Percentiles rank a stretch among this genome's conserved stretches.
phyloP scores from a whole-genome alignment of 1,284 basidiomycete species.

The Puccinia hordei region DNA sequence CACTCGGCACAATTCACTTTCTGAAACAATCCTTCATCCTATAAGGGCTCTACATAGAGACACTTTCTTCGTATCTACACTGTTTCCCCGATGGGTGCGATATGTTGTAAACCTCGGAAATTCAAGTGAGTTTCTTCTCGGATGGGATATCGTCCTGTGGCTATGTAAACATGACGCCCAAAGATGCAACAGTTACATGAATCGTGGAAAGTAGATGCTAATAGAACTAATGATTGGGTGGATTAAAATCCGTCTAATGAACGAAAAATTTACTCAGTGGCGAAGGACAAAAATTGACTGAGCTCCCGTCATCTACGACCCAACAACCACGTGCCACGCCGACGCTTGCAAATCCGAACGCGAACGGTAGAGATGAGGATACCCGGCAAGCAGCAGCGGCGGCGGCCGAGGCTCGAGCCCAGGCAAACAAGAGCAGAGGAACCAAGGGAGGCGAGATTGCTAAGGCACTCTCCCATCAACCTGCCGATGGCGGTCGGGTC shows the following conservation, averaged over 20 bases:
- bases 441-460: conserved; percentile 32
- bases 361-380: background rate
- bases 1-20: no score
- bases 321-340: background rate
- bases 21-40: background rate
- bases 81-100: background rate
- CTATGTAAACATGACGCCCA: background rate
- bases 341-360: background rate
- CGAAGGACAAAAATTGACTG: conserved; percentile 23
- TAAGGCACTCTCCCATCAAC: conserved; percentile 9
- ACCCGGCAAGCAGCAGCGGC: conserved; percentile 15
- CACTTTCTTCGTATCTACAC: no score
- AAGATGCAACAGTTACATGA: no score
- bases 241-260: no score
- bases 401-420: conserved; percentile 27
- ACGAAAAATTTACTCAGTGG: conserved; percentile 4
- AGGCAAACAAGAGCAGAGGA: conserved; percentile 30
- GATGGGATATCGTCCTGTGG: background rate
- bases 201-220: no score
- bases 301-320: background rate
- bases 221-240: no score
- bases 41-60: no score
- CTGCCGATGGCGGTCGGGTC: conserved; percentile 35
- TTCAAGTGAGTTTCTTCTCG: conserved; percentile 6
- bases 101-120: conserved; percentile 26